Evolutionary conservation across 176 grass and related monocot genomes (phyloP).

Genomic region (Aegilops bicornis): DNA sequence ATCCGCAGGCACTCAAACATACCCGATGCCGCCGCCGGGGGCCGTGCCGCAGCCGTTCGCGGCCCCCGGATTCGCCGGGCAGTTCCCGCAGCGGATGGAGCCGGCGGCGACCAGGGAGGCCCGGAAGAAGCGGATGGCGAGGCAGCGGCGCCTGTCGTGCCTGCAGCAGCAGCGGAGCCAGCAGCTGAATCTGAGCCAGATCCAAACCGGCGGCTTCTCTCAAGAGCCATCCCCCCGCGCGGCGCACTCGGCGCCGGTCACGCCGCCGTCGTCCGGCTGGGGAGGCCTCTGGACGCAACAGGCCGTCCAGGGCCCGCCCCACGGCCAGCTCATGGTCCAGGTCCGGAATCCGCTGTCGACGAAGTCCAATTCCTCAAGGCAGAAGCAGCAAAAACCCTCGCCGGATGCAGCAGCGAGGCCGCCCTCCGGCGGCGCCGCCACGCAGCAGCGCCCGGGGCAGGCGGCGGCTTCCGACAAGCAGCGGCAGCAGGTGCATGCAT

Average conservation of each 20-base stretch:
- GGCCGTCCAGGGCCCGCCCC: background rate
- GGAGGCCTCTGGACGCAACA: conserved; percentile 32
- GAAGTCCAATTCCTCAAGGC: conserved; percentile 14
- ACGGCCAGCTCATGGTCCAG: background rate
- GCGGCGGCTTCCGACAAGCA: conserved; percentile 38
- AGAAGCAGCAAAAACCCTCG: conserved; percentile 28
- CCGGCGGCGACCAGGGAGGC: conserved; percentile 76
- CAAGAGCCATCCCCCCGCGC: conserved; percentile 30
- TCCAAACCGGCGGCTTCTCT: conserved; percentile 12
- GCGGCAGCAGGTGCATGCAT: conserved; percentile 57
- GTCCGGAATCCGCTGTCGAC: conserved; percentile 30
- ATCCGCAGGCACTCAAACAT: conserved; percentile 7
- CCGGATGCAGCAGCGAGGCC: conserved; percentile 1
- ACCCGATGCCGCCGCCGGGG: conserved; percentile 27
- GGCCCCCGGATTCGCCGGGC: conserved; percentile 31
- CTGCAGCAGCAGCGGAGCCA: conserved; percentile 63
- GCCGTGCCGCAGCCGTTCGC: conserved; percentile 28
- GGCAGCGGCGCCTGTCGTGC: conserved; percentile 68
- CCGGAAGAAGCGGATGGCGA: conserved; percentile 89
- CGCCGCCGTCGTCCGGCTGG: conserved; percentile 20
- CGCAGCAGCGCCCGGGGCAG: conserved; percentile 28
- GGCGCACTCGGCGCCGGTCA: conserved; percentile 43
- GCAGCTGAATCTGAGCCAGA: conserved; percentile 40
- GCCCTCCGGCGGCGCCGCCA: background rate
- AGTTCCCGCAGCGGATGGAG: conserved; percentile 44